Evolutionary conservation across 495 filamentous ascomycete species (phyloP).

Genomic region (Parathielavia appendiculata): DNA sequence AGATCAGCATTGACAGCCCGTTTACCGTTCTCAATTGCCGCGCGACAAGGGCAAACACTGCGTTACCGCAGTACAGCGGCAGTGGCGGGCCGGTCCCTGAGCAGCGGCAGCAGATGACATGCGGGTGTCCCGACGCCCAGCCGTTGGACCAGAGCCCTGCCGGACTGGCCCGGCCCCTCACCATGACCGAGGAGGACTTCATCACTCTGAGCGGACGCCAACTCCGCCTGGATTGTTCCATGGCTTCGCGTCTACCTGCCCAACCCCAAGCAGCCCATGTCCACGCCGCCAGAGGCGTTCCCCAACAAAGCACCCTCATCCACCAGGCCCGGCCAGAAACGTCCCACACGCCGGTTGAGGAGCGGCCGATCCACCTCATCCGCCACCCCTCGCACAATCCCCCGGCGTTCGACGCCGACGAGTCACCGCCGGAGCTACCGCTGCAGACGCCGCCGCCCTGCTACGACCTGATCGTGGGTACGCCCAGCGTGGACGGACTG

Average conservation of each 20-base stretch:
- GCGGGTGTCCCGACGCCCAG: conserved; percentile 72
- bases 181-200: conserved; percentile 26
- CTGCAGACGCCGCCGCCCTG: conserved; percentile 81
- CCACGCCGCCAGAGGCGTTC: conserved; percentile 12
- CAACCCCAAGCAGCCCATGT: conserved; percentile 32
- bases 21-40: conserved; percentile 94
- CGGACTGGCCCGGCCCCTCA: conserved; percentile 24
- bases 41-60: conserved; percentile 85
- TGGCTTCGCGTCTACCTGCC: conserved; percentile 16
- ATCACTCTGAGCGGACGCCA: conserved; percentile 14
- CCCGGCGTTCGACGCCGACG: conserved; percentile 82
- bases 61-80: conserved; percentile 76
- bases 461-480: conserved; percentile 79
- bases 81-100: conserved; percentile 46
- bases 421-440: conserved; percentile 59
- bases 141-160: conserved; percentile 39
- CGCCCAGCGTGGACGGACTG: conserved; percentile 70
- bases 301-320: conserved; percentile 11
- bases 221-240: conserved; percentile 20
- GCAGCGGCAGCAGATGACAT: conserved; percentile 51
- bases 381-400: conserved; percentile 87
- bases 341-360: conserved; percentile 21
- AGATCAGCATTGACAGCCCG: conserved; percentile 97
- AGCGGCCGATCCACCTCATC: conserved; percentile 80
- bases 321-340: conserved; percentile 19